phyloP scores from a whole-genome alignment of 2,329 filamentous ascomycete species.

The Trichoderma oligosporum region DNA sequence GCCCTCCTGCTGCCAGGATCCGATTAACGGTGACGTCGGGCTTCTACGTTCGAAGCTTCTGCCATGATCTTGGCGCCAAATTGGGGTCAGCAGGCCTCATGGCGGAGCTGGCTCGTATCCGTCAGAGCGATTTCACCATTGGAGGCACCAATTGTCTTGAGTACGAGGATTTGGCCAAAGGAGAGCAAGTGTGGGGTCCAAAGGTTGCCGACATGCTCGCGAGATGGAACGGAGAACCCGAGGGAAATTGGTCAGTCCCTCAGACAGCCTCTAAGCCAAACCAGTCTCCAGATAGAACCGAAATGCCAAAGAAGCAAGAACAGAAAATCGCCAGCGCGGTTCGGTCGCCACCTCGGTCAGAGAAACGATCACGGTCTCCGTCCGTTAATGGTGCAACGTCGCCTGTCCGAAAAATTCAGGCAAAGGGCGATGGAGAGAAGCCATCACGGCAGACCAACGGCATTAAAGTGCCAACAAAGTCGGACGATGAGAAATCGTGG shows the following conservation, averaged over 20 bases:
- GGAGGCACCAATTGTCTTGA: constrained; percentile 69
- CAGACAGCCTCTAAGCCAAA: constrained; percentile 23
- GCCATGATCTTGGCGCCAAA: constrained; percentile 83
- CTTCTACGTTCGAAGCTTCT: constrained; percentile 93
- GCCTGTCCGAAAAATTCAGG: constrained; percentile 32
- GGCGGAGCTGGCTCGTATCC: constrained; percentile 74
- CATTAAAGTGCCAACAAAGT: constrained; percentile 20
- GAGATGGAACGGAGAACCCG: constrained; percentile 40
- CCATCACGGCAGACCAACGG: constrained; percentile 19
- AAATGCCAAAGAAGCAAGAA: constrained; percentile 15
- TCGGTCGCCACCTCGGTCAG: constrained; percentile 19
- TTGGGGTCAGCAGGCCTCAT: constrained; percentile 80
- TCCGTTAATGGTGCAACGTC: constrained; percentile 27
- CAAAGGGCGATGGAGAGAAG: constrained; percentile 23
- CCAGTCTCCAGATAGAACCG: constrained; percentile 25
- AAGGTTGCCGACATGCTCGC: constrained; percentile 54
- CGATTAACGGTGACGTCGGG: constrained; percentile 91
- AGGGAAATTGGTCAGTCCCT: constrained; percentile 26
- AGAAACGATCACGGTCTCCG: constrained; percentile 33
- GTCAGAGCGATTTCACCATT: constrained; percentile 77
- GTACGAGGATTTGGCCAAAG: constrained; percentile 69
- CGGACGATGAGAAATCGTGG: constrained; percentile 43
- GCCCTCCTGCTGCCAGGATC: constrained; percentile 73
- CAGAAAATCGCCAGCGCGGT: constrained; percentile 20
- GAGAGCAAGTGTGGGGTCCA: constrained; percentile 75